phyloP scores from a whole-genome alignment of 306 rosid species.

The Mucuna pruriens region DNA sequence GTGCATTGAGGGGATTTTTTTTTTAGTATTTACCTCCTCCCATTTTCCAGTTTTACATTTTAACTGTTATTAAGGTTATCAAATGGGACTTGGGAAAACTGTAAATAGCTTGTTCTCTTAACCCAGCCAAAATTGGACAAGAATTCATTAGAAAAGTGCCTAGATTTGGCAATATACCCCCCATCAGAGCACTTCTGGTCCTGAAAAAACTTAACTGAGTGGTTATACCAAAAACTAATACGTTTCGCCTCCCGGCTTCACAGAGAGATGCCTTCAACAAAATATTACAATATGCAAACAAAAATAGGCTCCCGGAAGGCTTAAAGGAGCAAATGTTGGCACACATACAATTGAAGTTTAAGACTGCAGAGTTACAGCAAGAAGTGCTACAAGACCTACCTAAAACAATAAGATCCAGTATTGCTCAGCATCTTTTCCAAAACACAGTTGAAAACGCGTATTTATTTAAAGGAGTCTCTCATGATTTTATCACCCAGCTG shows the following conservation, averaged over 20 bases:
- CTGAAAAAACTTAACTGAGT: not conserved
- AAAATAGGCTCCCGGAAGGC: slow-evolving; percentile 77
- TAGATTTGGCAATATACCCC: not conserved
- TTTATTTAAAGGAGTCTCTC: slow-evolving; percentile 74
- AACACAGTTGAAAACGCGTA: slow-evolving; percentile 60
- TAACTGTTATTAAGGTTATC: not conserved
- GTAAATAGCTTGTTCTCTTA: not conserved
- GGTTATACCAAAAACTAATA: slow-evolving; percentile 22
- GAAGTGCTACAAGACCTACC: slow-evolving; percentile 73
- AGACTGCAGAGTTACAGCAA: slow-evolving; percentile 84
- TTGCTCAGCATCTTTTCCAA: slow-evolving; percentile 79
- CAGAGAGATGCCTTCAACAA: slow-evolving; percentile 79
- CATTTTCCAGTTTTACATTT: not conserved
- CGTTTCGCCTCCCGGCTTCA: slow-evolving; percentile 22
- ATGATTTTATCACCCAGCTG: slow-evolving; percentile 72
- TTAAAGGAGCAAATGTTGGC: slow-evolving; percentile 86
- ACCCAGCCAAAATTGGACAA: not conserved
- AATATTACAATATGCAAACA: slow-evolving; percentile 72
- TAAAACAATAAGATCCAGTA: slow-evolving; percentile 76
- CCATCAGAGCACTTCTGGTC: not conserved
- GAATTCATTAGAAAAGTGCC: not conserved
- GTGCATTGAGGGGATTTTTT: too few species aligned
- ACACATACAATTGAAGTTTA: slow-evolving; percentile 82
- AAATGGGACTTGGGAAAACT: not conserved
- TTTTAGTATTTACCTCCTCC: not conserved